Evolutionary conservation across 345 rosid species (phyloP).

Genomic region (Hibiscus syriacus): DNA sequence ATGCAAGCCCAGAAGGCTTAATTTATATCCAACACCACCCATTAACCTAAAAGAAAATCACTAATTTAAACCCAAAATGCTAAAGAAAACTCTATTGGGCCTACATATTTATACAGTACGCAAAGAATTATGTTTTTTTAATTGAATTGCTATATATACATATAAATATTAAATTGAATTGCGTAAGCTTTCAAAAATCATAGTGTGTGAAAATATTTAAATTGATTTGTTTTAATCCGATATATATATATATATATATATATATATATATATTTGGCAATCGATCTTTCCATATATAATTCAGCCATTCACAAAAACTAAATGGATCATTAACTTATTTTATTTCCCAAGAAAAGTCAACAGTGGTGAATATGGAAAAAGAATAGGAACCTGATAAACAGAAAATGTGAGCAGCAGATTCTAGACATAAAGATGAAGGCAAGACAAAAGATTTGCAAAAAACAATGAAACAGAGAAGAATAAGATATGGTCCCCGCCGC

Average conservation of each 20-base stretch:
- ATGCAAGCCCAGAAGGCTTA: background rate
- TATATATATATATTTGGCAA: no score
- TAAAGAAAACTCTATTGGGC: no score
- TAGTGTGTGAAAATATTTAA: no score
- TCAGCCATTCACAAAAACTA: background rate
- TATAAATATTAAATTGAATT: no score
- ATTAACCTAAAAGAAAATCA: background rate
- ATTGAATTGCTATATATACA: no score
- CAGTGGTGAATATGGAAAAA: background rate
- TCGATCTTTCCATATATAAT: background rate
- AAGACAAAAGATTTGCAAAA: background rate
- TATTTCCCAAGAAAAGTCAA: background rate
- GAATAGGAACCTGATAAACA: background rate
- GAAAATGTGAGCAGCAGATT: background rate
- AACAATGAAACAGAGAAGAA: slow-evolving; percentile 17
- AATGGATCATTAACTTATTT: no score
- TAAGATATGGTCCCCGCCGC: slow-evolving; percentile 39
- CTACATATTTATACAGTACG: no score
- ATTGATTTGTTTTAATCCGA: no score
- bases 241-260: no score
- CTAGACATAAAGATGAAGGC: background rate
- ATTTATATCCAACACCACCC: background rate
- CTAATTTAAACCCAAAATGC: background rate
- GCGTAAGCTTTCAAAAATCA: no score
- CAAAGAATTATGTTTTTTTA: no score